A percentile compares a stretch with the other conserved stretches of the same genome.
phyloP scores from a whole-genome alignment of 345 rosid species.

The Viola odorata region DNA sequence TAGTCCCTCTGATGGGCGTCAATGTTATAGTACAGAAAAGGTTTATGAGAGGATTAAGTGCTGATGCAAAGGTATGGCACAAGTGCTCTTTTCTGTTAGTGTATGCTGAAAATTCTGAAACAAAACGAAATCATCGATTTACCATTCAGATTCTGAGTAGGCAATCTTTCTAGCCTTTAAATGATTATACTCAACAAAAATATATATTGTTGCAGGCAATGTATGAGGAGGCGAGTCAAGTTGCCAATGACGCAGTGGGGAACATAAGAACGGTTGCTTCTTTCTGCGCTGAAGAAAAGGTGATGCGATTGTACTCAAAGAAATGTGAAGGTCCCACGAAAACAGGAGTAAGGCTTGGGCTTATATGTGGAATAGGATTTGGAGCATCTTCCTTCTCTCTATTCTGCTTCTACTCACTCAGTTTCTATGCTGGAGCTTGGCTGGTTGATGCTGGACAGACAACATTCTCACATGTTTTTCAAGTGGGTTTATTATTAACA shows the following conservation, averaged over 20 bases:
- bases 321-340: constrained; percentile 32
- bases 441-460: constrained; percentile 24
- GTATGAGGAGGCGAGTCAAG: constrained; percentile 19
- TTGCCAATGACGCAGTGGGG: constrained; percentile 27
- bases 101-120: too few species aligned
- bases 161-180: too few species aligned
- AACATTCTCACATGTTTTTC: constrained; percentile 33
- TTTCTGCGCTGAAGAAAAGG: constrained; percentile 29
- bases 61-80: neutral
- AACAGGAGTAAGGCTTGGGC: constrained; percentile 29
- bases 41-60: neutral
- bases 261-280: constrained; percentile 33
- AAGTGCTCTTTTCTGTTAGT: too few species aligned
- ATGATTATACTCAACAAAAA: neutral
- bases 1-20: constrained; percentile 10
- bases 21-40: neutral
- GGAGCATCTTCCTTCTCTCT: constrained; percentile 30
- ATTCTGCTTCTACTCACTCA: constrained; percentile 21
- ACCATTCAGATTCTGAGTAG: too few species aligned
- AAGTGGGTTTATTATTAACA: constrained; percentile 1
- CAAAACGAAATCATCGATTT: neutral
- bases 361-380: constrained; percentile 31
- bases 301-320: constrained; percentile 21
- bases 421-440: constrained; percentile 36
- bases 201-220: constrained; percentile 3